Conservation (phyloP, 352 stramenopile genomes). For the Pythium rishiriense region DNA sequence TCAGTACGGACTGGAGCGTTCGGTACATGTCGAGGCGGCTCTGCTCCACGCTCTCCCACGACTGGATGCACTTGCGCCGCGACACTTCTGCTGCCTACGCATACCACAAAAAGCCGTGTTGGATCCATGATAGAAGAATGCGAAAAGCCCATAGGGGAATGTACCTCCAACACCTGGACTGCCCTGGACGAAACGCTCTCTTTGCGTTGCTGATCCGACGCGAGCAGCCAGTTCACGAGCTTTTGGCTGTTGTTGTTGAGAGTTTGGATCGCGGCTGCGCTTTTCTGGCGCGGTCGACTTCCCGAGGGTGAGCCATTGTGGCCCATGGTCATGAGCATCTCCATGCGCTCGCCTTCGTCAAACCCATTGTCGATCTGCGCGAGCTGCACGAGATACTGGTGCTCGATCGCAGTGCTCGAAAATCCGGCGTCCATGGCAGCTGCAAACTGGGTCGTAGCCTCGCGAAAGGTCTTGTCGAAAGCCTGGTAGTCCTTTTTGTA, state of each 20-base stretch:
- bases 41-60: conserved; percentile 63
- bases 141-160: neutral
- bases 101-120: neutral
- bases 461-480: conserved; percentile 77
- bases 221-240: conserved; percentile 76
- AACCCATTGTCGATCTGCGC: conserved; percentile 41
- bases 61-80: conserved; percentile 58
- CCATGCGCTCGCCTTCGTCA: conserved; percentile 7
- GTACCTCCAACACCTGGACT: conserved; percentile 60
- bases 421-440: conserved; percentile 74
- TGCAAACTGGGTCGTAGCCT: conserved; percentile 60
- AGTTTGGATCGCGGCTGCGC: conserved; percentile 31
- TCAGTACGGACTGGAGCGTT: conserved; percentile 64
- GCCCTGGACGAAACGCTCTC: conserved; percentile 61
- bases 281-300: conserved; percentile 21
- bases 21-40: conserved; percentile 72
- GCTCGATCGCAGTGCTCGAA: conserved; percentile 67
- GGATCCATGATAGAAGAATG: neutral
- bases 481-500: conserved; percentile 71
- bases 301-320: neutral
- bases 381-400: conserved; percentile 60
- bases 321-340: conserved; percentile 12
- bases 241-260: conserved; percentile 76
- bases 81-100: conserved; percentile 58
- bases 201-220: conserved; percentile 69